Evolutionary conservation across 176 grass and related monocot species (phyloP), one percentile per base, ranked within the genome.

Genomic region (Eragrostis curvula): DNA sequence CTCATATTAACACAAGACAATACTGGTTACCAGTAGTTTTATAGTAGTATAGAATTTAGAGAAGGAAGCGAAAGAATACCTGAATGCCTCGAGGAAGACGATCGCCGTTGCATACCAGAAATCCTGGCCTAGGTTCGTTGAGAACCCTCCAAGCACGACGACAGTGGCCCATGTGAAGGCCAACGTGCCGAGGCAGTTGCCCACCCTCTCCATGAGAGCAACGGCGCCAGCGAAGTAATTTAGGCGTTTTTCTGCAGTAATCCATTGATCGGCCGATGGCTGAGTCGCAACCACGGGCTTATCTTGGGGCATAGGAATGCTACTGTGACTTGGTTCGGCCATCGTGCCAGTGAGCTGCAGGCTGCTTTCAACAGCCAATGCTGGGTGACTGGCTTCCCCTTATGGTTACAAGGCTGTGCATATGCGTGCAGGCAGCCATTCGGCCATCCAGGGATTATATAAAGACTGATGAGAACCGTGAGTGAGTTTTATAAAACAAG

Each of bases 51-150:
- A 27, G 16, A 12, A 18, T 52, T 12, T 52, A 20, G 20, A 1
- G 28, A 29, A 32, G 1, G 13, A 18, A 66, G 18, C 1, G 1
- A 36, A 8, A 7, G 13, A 16, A n/a, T 21, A 74, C 72, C 72
- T 74, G 50, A 74, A 55, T 15, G 72, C 72, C 51, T 74, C 72
- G 72, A 74, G 28, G 72, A 74, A 74, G 10, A 74, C 72, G 32
- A 74, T 74, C 30, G 51, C 17, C 30, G 72, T 74, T 1, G 51
- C 72, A 18, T 74, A 74, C 72, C 72, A 74, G 50, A 74, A 74
- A 23, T 74, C 72, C 18, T 2, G 2, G 5, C 30, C 72, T 7
- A 74, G 72, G 48, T 55, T n/a, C 2, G 72, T 57, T 5, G 72
- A 74, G 72, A 71, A 71, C 2, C 69, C 69, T 23, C 69, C 69